A percentile compares a stretch with the other conserved stretches of the same genome.
Conservation (phyloP, 1,284 basidiomycete species). For the Boletus sp. region DNA sequence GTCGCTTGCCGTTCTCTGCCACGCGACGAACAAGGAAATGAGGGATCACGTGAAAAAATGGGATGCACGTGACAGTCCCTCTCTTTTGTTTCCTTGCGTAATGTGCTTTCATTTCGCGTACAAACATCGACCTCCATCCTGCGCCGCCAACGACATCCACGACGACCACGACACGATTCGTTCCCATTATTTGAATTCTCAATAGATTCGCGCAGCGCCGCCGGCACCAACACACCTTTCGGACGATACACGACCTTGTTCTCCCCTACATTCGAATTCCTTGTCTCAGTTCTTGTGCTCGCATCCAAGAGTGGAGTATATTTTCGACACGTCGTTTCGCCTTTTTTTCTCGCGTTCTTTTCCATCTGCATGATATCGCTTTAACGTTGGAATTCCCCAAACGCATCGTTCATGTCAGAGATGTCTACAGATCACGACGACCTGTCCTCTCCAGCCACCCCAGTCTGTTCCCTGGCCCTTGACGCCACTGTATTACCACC, state of each 20-base stretch:
- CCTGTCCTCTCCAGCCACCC: constrained; percentile 13
- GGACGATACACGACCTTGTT: constrained; percentile 8
- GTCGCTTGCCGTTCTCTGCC: no score
- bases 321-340: constrained; percentile 13
- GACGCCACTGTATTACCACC: constrained; percentile 29
- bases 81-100: constrained; percentile 22
- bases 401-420: constrained; percentile 18
- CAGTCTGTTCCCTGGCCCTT: constrained; percentile 11
- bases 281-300: constrained; percentile 13
- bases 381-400: constrained; percentile 12
- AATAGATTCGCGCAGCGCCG: neutral
- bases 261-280: neutral
- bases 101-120: constrained; percentile 23
- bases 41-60: constrained; percentile 12
- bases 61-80: constrained; percentile 12
- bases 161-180: constrained; percentile 7
- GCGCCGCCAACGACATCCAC: constrained; percentile 16
- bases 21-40: neutral
- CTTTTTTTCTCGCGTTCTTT: neutral
- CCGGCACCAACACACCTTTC: neutral
- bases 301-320: constrained; percentile 4
- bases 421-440: constrained; percentile 30
- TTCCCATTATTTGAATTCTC: neutral
- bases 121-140: constrained; percentile 4
- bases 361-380: constrained; percentile 21